Evolutionary conservation across 1,284 basidiomycete genomes (phyloP).

Genomic region (Peniophora sp.): DNA sequence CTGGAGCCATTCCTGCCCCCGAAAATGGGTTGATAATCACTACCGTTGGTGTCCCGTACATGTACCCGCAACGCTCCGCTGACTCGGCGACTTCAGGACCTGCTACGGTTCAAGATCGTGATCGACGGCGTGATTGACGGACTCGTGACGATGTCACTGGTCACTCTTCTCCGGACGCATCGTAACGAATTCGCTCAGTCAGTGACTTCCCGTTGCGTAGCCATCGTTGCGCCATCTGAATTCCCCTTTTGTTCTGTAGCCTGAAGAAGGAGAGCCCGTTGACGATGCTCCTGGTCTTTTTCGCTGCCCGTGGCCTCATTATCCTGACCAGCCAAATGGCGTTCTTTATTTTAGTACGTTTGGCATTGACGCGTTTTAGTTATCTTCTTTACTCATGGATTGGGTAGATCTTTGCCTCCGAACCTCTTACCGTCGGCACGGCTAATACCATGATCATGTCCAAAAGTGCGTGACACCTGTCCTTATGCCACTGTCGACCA

Average conservation of each 20-base stretch:
- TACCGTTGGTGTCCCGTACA: too few species aligned
- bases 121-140: not conserved
- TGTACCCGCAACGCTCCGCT: too few species aligned
- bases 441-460: not conserved
- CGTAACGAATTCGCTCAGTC: not conserved
- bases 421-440: not conserved
- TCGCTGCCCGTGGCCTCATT: not conserved
- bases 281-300: not conserved
- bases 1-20: too few species aligned
- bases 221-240: not conserved
- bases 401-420: not conserved
- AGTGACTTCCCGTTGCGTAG: not conserved
- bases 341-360: not conserved
- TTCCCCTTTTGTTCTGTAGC: not conserved
- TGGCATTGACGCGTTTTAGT: not conserved
- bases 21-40: too few species aligned
- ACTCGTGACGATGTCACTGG: not conserved
- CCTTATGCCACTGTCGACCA: not conserved
- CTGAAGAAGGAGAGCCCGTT: not conserved
- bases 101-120: not conserved
- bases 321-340: not conserved
- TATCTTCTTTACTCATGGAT: not conserved
- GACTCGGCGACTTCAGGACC: too few species aligned
- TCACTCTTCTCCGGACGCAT: not conserved
- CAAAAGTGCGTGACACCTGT: not conserved